phyloP scores from a whole-genome alignment of 2,329 filamentous ascomycete species.

The Truncatella angustata region DNA sequence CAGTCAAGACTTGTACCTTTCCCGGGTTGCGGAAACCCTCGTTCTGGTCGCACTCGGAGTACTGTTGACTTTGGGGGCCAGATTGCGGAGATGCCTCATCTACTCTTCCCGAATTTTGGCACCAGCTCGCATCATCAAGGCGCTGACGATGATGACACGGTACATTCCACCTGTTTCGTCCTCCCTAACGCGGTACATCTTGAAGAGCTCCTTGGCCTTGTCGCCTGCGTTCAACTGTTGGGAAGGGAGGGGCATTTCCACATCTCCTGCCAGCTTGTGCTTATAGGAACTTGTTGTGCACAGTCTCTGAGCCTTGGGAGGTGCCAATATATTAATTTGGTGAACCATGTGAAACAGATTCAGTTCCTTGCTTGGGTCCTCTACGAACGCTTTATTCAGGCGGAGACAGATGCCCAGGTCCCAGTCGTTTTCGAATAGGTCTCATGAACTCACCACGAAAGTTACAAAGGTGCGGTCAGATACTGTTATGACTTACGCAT shows the following conservation, averaged over 20 bases:
- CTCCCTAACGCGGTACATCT: background rate
- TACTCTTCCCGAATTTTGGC: background rate
- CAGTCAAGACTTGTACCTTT: background rate
- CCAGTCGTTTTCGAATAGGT: background rate
- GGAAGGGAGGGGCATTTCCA: background rate
- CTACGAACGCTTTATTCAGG: background rate
- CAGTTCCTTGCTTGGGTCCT: background rate
- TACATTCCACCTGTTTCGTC: background rate
- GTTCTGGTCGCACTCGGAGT: background rate
- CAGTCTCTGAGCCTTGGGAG: background rate
- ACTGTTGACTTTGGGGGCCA: background rate
- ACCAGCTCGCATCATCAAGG: background rate
- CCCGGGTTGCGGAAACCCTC: background rate
- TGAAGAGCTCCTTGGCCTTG: background rate
- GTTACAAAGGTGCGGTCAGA: too few relatives aligned
- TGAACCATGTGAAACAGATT: background rate
- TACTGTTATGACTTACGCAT: too few relatives aligned
- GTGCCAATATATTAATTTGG: background rate
- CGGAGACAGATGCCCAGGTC: background rate
- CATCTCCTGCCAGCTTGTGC: background rate
- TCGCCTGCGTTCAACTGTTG: slow-evolving; percentile 1
- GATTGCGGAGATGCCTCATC: background rate
- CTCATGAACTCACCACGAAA: too few relatives aligned
- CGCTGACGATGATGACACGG: background rate
- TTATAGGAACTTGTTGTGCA: background rate